Conservation (phyloP, 2,329 filamentous ascomycete species). For the Exophiala viscosa region DNA sequence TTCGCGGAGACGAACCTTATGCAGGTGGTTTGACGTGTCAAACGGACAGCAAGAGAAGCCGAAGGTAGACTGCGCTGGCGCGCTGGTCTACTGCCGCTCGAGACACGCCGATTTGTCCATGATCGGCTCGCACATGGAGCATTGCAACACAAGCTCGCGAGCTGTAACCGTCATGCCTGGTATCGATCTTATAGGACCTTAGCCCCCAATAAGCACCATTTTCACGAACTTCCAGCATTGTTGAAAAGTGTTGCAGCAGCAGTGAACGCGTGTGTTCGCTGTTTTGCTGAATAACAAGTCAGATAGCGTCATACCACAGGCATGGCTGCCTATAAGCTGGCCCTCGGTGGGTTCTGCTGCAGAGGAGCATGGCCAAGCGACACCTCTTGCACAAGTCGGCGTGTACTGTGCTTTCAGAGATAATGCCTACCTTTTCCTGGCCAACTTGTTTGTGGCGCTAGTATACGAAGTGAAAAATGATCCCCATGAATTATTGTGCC, state of each 20-base stretch:
- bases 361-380: slow-evolving; percentile 11
- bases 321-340: slow-evolving; percentile 21
- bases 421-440: neutral
- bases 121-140: slow-evolving; percentile 4
- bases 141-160: slow-evolving; percentile 19
- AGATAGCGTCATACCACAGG: slow-evolving; percentile 21
- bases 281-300: slow-evolving; percentile 1
- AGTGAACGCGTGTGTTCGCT: neutral
- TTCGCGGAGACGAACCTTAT: slow-evolving; percentile 21
- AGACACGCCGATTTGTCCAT: slow-evolving; percentile 22
- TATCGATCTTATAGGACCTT: slow-evolving; percentile 17
- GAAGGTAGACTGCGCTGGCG: slow-evolving; percentile 18
- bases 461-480: neutral
- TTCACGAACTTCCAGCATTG: neutral
- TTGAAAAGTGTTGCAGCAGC: neutral
- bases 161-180: slow-evolving; percentile 16
- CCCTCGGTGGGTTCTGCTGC: slow-evolving; percentile 1
- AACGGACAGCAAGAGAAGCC: slow-evolving; percentile 22
- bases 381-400: slow-evolving; percentile 17
- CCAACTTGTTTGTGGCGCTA: neutral
- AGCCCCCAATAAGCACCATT: slow-evolving; percentile 2
- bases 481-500: neutral
- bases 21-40: slow-evolving; percentile 28
- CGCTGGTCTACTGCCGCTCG: slow-evolving; percentile 13
- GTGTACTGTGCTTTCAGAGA: slow-evolving; percentile 13